Base-by-base conservation (phyloP, 768 basidiomycete genomes). In the Boletus pseudo-olivaceus region DNA sequence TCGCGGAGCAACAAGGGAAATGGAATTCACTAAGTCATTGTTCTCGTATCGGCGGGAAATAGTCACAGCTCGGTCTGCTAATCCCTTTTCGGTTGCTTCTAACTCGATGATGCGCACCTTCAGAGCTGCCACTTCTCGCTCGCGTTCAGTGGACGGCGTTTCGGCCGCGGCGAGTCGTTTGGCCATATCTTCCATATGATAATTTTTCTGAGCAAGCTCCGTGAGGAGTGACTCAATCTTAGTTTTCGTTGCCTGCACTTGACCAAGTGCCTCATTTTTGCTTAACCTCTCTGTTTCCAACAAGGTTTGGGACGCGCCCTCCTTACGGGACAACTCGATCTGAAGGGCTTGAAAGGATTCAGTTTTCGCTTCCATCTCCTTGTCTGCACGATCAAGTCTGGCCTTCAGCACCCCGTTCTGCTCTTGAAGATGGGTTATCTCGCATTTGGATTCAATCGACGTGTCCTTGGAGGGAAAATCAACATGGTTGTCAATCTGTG, bases 21-120 rank as follows among this genome's bases (percentile, higher is more conserved):
- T 42, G 41, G 26, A 47, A 65, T 70, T 53, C 60, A 83, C 83
- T 76, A 84, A 57, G 46, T 78, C 71, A 19, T 77, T 75, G 5
- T 64, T 63, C 49, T 77, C 64, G 51, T 83, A 81, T 54, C 82
- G 74, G 35, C 59, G 46, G 29, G 67, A 68, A 32, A 70, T 67
- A 32, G 53, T 67, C 35, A 19, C 33, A 50, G 71, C 57, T 65
- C 72, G 49, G 43, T 60, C 47, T 56, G 56, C n/a, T 49, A 65
- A 51, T 69, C 63, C 51, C 66, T 54, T 56, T 65, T 71, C 54
- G 56, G 60, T 32, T 58, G 57, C 62, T 64, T 72, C 62, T 38
- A 71, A 46, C 53, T 71, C 60, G 35, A 45, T 12, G 20, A 70
- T 44, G 46, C 67, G 72, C 20, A 17, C 42, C 30, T 61, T 57